A percentile compares a stretch with the other conserved stretches of the same genome.
phyloP scores from a whole-genome alignment of 2,329 filamentous ascomycete genomes.

The Trichoderma endophyticum region DNA sequence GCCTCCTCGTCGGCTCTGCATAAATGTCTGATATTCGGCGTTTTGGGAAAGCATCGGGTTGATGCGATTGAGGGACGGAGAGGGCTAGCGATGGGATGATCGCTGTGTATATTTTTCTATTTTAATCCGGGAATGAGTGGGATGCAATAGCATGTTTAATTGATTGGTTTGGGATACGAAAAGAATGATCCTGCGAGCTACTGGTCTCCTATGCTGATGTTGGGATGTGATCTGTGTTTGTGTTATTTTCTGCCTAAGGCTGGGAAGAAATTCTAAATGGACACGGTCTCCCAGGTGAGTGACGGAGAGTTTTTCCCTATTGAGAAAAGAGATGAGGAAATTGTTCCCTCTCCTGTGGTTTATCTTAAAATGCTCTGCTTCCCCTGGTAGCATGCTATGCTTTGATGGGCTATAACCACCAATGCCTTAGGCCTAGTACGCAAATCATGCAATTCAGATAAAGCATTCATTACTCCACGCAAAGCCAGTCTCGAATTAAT shows the following conservation, averaged over 20 bases:
- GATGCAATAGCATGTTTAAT: constrained; percentile 16
- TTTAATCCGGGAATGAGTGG: constrained; percentile 5
- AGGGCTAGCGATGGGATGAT: background rate
- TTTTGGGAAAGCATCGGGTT: constrained; percentile 9
- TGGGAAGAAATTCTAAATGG: too few species aligned
- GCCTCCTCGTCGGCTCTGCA: constrained; percentile 65
- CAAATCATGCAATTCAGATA: background rate
- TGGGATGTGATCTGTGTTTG: background rate
- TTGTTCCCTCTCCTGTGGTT: too few species aligned
- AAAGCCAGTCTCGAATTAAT: background rate
- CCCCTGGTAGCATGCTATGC: background rate
- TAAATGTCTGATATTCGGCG: constrained; percentile 35
- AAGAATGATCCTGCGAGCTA: too few species aligned
- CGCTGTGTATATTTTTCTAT: background rate
- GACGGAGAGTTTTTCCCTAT: background rate
- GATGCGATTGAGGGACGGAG: background rate
- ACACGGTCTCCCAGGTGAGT: too few species aligned
- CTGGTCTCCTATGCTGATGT: background rate
- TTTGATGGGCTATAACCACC: background rate
- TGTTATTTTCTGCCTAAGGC: background rate
- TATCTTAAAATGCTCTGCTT: background rate
- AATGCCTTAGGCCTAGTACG: too few species aligned
- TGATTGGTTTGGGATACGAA: constrained; percentile 13
- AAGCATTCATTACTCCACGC: background rate
- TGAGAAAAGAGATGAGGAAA: background rate